Evolutionary conservation across 1,139 yeast genomes (phyloP).

Genomic region (Yamadazyma oceani): DNA sequence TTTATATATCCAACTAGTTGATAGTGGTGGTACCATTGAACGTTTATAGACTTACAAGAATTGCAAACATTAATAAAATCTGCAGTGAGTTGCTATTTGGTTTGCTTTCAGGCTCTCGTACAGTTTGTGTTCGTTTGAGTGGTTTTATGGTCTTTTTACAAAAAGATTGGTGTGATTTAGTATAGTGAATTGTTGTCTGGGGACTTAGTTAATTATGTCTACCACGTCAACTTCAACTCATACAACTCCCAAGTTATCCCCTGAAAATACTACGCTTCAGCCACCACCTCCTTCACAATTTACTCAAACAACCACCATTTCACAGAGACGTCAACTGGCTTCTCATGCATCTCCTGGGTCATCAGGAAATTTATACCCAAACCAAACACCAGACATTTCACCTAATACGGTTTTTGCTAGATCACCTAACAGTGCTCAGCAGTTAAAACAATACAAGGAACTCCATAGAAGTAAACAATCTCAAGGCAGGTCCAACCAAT

Average conservation of each 20-base stretch:
- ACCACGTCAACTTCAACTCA: slow-evolving; percentile 16
- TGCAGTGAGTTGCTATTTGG: too few relatives aligned
- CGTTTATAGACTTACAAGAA: too few relatives aligned
- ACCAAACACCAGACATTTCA: background rate
- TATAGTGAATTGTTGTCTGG: background rate
- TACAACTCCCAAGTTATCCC: slow-evolving; percentile 16
- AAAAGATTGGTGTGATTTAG: background rate
- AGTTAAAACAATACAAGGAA: slow-evolving; percentile 1
- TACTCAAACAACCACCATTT: background rate
- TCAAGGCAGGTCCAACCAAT: background rate
- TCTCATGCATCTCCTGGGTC: too few relatives aligned
- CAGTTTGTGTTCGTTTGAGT: background rate
- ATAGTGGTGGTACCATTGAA: background rate
- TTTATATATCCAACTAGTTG: too few relatives aligned
- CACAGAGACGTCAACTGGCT: background rate
- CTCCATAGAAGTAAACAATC: background rate
- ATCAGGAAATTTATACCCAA: too few relatives aligned
- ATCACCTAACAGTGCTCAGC: slow-evolving; percentile 2
- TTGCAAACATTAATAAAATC: too few relatives aligned
- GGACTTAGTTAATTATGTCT: slow-evolving; percentile 9
- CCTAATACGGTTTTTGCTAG: background rate
- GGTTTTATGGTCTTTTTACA: background rate
- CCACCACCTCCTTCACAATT: background rate
- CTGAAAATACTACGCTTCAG: slow-evolving; percentile 7
- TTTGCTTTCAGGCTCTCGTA: background rate